Percentiles rank a stretch among this genome's conserved stretches.
These are phyloP conservation scores for Cucurbita pepo DNA, from an alignment of 306 rosid species.

Conservation along the genomic window DNA sequence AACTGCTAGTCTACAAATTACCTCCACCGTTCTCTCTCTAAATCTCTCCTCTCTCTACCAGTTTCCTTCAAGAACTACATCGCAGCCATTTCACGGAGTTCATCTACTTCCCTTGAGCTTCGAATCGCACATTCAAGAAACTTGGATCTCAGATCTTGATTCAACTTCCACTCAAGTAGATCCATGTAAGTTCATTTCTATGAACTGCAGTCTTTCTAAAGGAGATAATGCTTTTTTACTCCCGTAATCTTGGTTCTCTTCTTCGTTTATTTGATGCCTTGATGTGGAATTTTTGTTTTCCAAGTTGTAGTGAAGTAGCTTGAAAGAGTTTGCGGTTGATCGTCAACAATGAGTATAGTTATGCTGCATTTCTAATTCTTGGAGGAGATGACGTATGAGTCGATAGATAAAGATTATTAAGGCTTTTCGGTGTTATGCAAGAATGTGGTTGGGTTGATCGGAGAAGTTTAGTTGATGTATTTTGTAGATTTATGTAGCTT, in stretches of 20 bases:
- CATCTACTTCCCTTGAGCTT: neutral
- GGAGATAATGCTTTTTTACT: neutral
- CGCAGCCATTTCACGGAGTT: neutral
- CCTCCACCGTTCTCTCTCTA: neutral
- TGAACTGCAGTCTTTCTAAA: neutral
- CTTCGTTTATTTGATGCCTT: neutral
- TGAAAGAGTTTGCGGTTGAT: neutral
- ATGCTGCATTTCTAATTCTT: too few species aligned
- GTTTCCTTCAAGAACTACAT: neutral
- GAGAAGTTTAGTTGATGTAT: too few species aligned
- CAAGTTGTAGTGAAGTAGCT: neutral
- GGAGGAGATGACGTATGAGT: too few species aligned
- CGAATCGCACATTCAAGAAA: neutral
- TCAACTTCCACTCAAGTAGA: neutral
- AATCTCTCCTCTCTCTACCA: neutral
- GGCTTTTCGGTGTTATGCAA: too few species aligned
- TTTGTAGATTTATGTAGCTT: too few species aligned
- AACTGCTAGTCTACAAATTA: neutral
- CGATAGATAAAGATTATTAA: too few species aligned
- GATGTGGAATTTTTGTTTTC: neutral
- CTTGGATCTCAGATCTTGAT: constrained; percentile 5
- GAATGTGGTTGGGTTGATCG: too few species aligned
- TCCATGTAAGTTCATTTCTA: neutral
- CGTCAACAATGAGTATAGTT: too few species aligned
- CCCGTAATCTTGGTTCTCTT: neutral